Conservation (phyloP, 2,329 filamentous ascomycete genomes). For the Penicillium sp. region DNA sequence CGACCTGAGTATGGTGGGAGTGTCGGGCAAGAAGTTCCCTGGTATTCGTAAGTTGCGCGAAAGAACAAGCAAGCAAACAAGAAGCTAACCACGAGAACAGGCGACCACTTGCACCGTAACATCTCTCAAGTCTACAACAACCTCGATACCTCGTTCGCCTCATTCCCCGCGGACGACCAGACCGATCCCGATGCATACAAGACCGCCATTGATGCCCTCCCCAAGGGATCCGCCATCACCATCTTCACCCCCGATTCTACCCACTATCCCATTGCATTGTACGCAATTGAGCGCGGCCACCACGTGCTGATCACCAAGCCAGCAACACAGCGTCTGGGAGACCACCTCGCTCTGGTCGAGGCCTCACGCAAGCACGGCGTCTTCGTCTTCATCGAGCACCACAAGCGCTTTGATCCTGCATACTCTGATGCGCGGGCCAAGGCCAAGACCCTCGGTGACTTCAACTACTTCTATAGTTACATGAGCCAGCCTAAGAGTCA, state of each 20-base stretch:
- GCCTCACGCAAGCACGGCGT: constrained; percentile 72
- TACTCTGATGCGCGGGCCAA: constrained; percentile 83
- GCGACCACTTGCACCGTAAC: constrained; percentile 80
- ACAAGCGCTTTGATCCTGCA: constrained; percentile 92
- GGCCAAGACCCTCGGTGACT: constrained; percentile 76
- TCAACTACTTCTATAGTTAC: constrained; percentile 98
- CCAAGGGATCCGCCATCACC: constrained; percentile 82
- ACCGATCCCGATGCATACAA: constrained; percentile 82
- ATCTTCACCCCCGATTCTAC: constrained; percentile 95
- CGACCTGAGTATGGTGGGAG: constrained; percentile 83
- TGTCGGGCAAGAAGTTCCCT: constrained; percentile 84
- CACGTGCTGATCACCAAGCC: constrained; percentile 95
- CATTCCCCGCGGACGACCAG: constrained; percentile 72
- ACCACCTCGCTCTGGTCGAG: constrained; percentile 74
- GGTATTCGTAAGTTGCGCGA: constrained; percentile 68
- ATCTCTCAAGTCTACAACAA: constrained; percentile 85
- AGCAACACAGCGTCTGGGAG: constrained; percentile 76
- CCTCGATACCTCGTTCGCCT: constrained; percentile 81
- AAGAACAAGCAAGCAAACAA: not conserved
- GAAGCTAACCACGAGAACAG: constrained; percentile 42
- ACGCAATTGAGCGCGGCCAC: constrained; percentile 82
- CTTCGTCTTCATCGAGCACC: constrained; percentile 91
- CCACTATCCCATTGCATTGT: constrained; percentile 86
- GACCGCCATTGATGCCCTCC: constrained; percentile 77
- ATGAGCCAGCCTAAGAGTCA: constrained; percentile 92